phyloP scores from a whole-genome alignment of 164 flowering plant genomes.

The Vitis rotundifolia region DNA sequence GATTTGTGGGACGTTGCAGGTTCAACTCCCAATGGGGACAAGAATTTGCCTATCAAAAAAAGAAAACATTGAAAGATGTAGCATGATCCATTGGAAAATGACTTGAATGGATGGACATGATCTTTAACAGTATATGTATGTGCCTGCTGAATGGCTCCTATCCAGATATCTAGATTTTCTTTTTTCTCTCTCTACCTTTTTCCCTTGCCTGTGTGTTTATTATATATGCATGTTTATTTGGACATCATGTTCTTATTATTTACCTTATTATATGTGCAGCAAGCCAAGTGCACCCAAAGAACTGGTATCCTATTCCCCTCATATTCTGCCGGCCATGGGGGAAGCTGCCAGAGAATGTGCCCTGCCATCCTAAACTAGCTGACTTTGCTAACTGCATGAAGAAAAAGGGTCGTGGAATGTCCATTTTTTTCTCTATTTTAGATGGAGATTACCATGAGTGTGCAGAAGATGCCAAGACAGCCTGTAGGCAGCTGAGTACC shows the following conservation, averaged over 20 bases:
- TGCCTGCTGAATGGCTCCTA: no score
- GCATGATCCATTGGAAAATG: no score
- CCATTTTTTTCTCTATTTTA: slow-evolving; percentile 84
- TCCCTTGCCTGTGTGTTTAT: background rate
- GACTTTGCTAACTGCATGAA: slow-evolving; percentile 99
- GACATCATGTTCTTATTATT: background rate
- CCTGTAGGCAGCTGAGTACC: slow-evolving; percentile 75
- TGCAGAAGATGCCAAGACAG: slow-evolving; percentile 92
- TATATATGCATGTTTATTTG: background rate
- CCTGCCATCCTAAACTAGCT: slow-evolving; percentile 98
- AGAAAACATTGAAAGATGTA: no score
- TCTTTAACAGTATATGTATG: no score
- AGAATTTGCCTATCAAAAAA: no score
- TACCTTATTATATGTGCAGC: slow-evolving; percentile 48
- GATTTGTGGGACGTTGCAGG: no score
- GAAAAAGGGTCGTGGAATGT: slow-evolving; percentile 99
- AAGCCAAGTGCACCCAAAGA: slow-evolving; percentile 94
- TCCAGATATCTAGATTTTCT: no score
- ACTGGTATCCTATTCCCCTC: slow-evolving; percentile 99
- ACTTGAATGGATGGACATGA: no score
- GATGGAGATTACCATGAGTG: slow-evolving; percentile 95
- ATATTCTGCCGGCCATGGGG: slow-evolving; percentile 99
- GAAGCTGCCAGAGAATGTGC: slow-evolving; percentile 96
- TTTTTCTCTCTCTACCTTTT: background rate
- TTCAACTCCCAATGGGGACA: no score